A percentile compares a stretch with the other conserved stretches of the same genome.
These are phyloP conservation scores for Alternaria sp. DNA, from an alignment of 2,329 filamentous ascomycete genomes.

Conservation along the genomic window DNA sequence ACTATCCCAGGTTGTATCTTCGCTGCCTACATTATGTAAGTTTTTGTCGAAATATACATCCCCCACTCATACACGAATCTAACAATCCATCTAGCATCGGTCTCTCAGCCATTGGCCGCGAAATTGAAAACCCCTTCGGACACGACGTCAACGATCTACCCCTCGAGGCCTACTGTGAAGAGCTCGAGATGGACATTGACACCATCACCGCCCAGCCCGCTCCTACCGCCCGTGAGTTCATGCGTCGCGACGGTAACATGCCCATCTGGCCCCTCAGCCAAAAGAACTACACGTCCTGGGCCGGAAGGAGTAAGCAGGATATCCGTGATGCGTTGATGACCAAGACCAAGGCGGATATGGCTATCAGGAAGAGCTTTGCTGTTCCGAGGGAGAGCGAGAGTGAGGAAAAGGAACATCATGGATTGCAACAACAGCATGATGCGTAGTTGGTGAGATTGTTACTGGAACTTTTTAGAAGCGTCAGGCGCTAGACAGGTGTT, in stretches of 20 bases:
- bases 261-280: constrained; percentile 65
- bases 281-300: constrained; percentile 52
- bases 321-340: constrained; percentile 55
- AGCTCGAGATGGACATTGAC: constrained; percentile 77
- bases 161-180: constrained; percentile 75
- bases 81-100: constrained; percentile 61
- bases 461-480: neutral
- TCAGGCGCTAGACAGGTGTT: constrained; percentile 1
- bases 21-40: constrained; percentile 77
- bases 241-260: constrained; percentile 58
- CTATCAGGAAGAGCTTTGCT: constrained; percentile 41
- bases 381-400: constrained; percentile 26
- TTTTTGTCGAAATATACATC: neutral
- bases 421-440: constrained; percentile 23
- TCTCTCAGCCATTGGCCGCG: constrained; percentile 76
- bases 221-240: constrained; percentile 62
- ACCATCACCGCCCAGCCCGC: constrained; percentile 69
- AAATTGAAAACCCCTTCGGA: constrained; percentile 88
- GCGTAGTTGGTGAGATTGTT: neutral
- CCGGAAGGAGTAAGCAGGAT: constrained; percentile 47
- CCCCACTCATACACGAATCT: neutral
- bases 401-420: constrained; percentile 32
- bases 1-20: constrained; percentile 78
- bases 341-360: constrained; percentile 51
- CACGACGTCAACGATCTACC: constrained; percentile 78